These are phyloP conservation scores for Xylaria sp. DNA, from an alignment of 2,329 filamentous ascomycete species.

Conservation along the genomic window DNA sequence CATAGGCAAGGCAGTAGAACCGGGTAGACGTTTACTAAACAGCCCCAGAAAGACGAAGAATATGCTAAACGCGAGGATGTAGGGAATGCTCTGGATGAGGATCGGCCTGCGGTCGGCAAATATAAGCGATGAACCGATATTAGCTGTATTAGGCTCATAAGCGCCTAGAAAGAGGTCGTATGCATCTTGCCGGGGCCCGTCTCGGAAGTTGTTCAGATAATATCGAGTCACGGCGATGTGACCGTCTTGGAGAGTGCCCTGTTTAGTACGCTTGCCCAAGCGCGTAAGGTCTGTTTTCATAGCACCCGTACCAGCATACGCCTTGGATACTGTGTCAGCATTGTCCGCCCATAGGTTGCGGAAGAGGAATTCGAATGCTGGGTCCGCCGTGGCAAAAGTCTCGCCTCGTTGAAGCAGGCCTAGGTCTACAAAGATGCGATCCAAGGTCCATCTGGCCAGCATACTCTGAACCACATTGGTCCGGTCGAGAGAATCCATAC, in stretches of 20 bases:
- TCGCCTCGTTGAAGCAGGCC: conserved; percentile 82
- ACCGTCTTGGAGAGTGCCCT: conserved; percentile 85
- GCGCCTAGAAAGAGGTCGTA: conserved; percentile 93
- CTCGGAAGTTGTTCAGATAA: conserved; percentile 91
- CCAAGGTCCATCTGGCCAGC: conserved; percentile 89
- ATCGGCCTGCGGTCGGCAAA: conserved; percentile 89
- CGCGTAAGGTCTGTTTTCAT: conserved; percentile 98
- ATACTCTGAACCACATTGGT: conserved; percentile 99
- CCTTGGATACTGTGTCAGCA: conserved; percentile 90
- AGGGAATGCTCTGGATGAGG: conserved; percentile 92
- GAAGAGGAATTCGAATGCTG: conserved; percentile 88
- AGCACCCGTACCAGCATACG: conserved; percentile 95
- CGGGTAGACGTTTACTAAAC: conserved; percentile 77
- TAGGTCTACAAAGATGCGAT: conserved; percentile 86
- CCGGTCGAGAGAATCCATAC: conserved; percentile 98
- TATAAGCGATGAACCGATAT: conserved; percentile 76
- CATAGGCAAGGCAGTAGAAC: conserved; percentile 81
- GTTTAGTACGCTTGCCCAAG: conserved; percentile 87
- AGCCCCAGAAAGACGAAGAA: conserved; percentile 83
- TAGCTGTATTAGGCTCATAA: conserved; percentile 79
- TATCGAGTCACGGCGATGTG: conserved; percentile 91
- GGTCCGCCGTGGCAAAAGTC: conserved; percentile 79
- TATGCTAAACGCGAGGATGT: conserved; percentile 84
- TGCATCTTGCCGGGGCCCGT: conserved; percentile 93
- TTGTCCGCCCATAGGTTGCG: conserved; percentile 99